Conservation (phyloP, 78 protist species). For the Dictyostelium intermedium region DNA sequence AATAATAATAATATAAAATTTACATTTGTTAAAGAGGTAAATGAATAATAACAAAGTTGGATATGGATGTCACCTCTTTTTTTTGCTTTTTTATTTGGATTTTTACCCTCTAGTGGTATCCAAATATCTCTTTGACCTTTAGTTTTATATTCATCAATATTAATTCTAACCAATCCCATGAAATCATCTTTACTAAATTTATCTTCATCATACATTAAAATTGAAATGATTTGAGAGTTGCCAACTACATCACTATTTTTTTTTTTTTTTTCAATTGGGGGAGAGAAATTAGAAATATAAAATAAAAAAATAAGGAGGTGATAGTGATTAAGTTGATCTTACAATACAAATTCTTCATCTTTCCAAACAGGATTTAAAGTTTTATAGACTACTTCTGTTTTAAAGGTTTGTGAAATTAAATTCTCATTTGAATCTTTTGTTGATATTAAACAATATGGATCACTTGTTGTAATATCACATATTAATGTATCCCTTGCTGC, state of each 20-base stretch:
- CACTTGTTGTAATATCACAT: background rate
- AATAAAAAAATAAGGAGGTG: background rate
- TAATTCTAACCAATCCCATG: background rate
- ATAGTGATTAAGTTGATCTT: background rate
- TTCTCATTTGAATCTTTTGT: background rate
- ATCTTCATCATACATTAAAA: conserved; percentile 36
- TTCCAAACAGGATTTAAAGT: conserved; percentile 29
- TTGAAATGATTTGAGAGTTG: background rate
- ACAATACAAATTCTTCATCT: conserved; percentile 28
- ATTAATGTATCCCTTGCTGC: conserved; percentile 10
- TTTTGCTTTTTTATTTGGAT: conserved; percentile 6
- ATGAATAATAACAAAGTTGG: background rate
- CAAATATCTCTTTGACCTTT: conserved; percentile 12
- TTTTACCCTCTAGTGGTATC: background rate
- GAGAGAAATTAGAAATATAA: background rate
- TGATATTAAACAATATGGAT: conserved; percentile 5
- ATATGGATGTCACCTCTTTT: conserved; percentile 35
- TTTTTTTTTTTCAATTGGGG: background rate
- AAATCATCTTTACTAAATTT: conserved; percentile 16
- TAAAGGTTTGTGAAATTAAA: background rate
- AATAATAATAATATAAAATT: background rate
- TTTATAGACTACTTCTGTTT: conserved; percentile 1
- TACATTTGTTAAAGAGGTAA: background rate
- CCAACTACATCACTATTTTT: background rate
- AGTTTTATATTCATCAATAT: conserved; percentile 1